Conservation (phyloP, 371 early-diverging fungal genomes). For the Syncephalastrum contaminatum region DNA sequence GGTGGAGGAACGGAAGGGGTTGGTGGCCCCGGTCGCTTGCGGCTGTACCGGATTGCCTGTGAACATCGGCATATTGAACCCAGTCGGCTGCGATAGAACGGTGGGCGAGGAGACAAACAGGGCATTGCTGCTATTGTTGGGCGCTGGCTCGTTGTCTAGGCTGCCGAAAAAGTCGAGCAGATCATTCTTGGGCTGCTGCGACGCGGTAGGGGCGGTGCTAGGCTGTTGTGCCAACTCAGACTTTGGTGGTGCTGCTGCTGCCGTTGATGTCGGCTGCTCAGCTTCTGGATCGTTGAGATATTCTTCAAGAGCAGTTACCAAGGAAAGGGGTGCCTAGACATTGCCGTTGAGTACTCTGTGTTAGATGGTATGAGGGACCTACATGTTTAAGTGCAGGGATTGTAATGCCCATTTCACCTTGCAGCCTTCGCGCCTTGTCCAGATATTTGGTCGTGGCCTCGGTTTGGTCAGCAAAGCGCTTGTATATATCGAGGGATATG, state of each 20-base stretch:
- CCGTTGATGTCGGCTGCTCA: slow-evolving; percentile 28
- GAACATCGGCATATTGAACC: background rate
- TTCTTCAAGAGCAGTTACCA: slow-evolving; percentile 85
- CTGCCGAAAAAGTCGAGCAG: slow-evolving; percentile 74
- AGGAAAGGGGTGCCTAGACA: slow-evolving; percentile 76
- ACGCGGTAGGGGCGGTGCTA: slow-evolving; percentile 7
- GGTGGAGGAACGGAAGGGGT: slow-evolving; percentile 4
- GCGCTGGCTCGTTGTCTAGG: slow-evolving; percentile 61
- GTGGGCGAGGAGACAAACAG: background rate
- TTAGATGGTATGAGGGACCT: slow-evolving; percentile 11
- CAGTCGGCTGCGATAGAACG: background rate
- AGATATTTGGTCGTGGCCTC: slow-evolving; percentile 78
- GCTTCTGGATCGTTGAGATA: slow-evolving; percentile 77
- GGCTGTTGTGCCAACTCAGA: slow-evolving; percentile 7
- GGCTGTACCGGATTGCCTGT: slow-evolving; percentile 1
- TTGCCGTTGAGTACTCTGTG: background rate
- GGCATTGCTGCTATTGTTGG: slow-evolving; percentile 13
- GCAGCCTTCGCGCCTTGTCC: slow-evolving; percentile 72
- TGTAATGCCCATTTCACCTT: slow-evolving; percentile 67
- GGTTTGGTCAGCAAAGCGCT: slow-evolving; percentile 83
- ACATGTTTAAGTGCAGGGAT: slow-evolving; percentile 89
- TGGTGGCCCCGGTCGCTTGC: slow-evolving; percentile 1
- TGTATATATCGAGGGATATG: slow-evolving; percentile 85
- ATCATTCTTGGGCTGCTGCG: slow-evolving; percentile 40
- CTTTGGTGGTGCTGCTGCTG: slow-evolving; percentile 13